Evolutionary conservation across 2,329 filamentous ascomycete genomes (phyloP).

Genomic region (Colletotrichum acutatum): DNA sequence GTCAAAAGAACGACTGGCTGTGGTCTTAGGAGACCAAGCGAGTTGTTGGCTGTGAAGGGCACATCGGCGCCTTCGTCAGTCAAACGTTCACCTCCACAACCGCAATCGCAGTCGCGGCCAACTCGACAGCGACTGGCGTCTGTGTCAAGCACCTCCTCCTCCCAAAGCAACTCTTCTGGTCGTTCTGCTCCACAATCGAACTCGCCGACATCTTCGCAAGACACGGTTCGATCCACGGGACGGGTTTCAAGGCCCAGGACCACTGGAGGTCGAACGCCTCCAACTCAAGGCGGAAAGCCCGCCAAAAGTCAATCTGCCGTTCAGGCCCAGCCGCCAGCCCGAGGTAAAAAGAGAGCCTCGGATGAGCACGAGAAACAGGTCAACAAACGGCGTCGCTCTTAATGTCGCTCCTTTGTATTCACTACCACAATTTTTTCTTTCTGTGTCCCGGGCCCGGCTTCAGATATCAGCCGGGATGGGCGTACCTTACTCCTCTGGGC

Average conservation of each 20-base stretch:
- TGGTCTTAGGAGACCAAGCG: neutral
- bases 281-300: neutral
- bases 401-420: conserved; percentile 8
- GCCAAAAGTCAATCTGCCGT: neutral
- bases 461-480: neutral
- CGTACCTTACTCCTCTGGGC: neutral
- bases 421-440: neutral
- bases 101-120: neutral
- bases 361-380: neutral
- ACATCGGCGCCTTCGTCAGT: neutral
- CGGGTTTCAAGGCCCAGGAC: neutral
- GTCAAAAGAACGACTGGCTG: neutral
- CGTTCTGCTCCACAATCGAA: neutral
- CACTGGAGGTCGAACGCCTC: neutral
- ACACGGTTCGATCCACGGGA: neutral
- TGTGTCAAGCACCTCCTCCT: neutral
- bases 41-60: neutral
- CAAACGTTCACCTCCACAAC: neutral
- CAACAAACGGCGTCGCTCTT: conserved; percentile 10
- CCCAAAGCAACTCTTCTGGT: neutral
- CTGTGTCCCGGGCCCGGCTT: neutral
- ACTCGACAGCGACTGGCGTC: neutral
- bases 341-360: neutral
- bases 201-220: neutral
- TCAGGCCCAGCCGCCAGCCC: neutral